Percentiles rank a stretch among this genome's conserved stretches.
Evolutionary conservation across 176 grass and related monocot species (phyloP).

Genomic region (Zizania latifolia): DNA sequence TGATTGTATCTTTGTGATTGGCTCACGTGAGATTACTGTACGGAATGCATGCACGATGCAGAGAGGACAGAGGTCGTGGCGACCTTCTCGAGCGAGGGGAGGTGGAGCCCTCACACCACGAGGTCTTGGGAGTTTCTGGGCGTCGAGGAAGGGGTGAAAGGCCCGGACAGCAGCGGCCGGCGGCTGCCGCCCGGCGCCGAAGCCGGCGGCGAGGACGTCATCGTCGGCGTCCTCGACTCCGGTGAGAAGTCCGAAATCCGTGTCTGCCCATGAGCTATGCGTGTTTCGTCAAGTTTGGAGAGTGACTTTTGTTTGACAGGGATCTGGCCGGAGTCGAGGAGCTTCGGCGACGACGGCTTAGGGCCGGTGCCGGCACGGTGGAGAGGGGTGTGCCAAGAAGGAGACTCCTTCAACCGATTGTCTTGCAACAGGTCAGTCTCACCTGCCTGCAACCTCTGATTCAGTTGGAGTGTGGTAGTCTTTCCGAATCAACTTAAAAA

Average conservation of each 20-base stretch:
- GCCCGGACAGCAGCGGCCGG: not conserved
- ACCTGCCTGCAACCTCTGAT: no score
- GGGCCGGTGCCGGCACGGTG: constrained; percentile 54
- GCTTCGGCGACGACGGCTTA: constrained; percentile 63
- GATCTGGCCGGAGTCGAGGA: constrained; percentile 89
- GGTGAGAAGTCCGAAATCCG: constrained; percentile 37
- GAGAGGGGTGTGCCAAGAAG: constrained; percentile 75
- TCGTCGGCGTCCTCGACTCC: constrained; percentile 90
- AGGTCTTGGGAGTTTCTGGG: constrained; percentile 90
- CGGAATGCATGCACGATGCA: no score
- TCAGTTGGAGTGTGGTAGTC: no score
- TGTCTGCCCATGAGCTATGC: not conserved
- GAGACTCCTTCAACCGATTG: constrained; percentile 60
- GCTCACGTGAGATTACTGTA: not conserved
- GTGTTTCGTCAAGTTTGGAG: not conserved
- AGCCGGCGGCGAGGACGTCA: constrained; percentile 49
- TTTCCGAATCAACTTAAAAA: no score
- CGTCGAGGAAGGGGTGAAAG: constrained; percentile 46
- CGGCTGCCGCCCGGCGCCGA: constrained; percentile 42
- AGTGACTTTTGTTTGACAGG: constrained; percentile 36
- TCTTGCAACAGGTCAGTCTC: constrained; percentile 77
- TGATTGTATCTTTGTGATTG: constrained; percentile 8
- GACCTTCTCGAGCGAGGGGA: constrained; percentile 53
- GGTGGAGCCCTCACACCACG: constrained; percentile 72
- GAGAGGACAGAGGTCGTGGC: constrained; percentile 62